Evolutionary conservation across 805 yeast species (phyloP), one percentile per base, ranked within the genome.

Genomic region (Huiozyma sinensis): DNA sequence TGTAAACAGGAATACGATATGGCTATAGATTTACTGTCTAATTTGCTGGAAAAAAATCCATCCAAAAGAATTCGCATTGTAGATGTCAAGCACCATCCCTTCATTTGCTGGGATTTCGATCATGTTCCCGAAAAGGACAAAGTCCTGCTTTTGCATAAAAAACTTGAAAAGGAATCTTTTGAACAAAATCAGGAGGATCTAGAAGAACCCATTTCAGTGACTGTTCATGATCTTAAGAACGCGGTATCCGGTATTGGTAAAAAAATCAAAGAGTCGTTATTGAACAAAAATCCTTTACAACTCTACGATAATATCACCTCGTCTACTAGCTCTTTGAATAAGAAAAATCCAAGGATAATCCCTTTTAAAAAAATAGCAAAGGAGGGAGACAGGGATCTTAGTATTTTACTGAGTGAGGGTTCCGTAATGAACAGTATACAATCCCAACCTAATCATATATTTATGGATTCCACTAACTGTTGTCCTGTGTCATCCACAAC

Each of bases 241-340:
- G 95, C 95, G 1, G 87, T 87, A 3, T 73, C 80, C 33, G 95
- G 95, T n/a, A 72, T 87, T 40, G 89, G 88, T 6, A 73, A 77
- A 41, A 70, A 80, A 44, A 69, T 86, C 37, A 76, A 69, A 51
- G 72, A 55, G 13, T 51, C 60, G 6, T 44, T 50, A 10, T 38
- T 53, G 5, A 51, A 48, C 33, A 40, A 41, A 2, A 33, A 45
- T 38, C 45, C 53, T 6, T 24, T 44, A 7, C 44, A 47, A 36
- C 30, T 36, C 36, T 33, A 39, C 28, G 27, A 30, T 38, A 32
- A 28, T 11, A 40, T 13, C 24, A 33, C 12, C 12, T 31, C 17
- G 31, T 31, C 33, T 9, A 7, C 28, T 29, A 9, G 10, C 11
- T 11, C 5, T 39, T 17, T 27, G 17, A 7, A 10, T n/a, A 12